phyloP scores from a whole-genome alignment of 2,329 filamentous ascomycete species.

The Incumbomyces lentus region DNA sequence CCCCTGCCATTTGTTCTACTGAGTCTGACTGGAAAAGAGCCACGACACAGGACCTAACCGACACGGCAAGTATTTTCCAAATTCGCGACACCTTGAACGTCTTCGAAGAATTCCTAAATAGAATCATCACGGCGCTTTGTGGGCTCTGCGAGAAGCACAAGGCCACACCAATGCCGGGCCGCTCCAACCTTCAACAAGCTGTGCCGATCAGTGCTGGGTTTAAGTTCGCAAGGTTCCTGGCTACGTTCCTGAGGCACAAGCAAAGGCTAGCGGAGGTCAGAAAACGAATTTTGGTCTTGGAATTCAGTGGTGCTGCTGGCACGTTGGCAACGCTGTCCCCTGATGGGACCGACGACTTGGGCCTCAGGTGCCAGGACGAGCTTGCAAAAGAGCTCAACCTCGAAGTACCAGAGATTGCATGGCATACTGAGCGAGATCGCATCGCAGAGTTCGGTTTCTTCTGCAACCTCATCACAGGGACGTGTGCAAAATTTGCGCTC shows the following conservation, averaged over 20 bases:
- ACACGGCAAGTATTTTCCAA: constrained; percentile 19
- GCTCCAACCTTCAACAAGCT: constrained; percentile 20
- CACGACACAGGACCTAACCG: constrained; percentile 20
- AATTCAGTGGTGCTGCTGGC: constrained; percentile 19
- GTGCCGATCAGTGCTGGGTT: constrained; percentile 20
- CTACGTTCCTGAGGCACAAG: constrained; percentile 17
- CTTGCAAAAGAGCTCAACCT: constrained; percentile 17
- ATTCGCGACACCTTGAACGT: constrained; percentile 18
- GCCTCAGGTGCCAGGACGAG: constrained; percentile 16
- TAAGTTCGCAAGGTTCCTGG: constrained; percentile 17
- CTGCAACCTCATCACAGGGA: constrained; percentile 16
- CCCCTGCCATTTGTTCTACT: neutral
- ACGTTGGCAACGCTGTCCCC: constrained; percentile 18
- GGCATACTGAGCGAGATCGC: constrained; percentile 19
- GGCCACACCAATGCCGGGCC: constrained; percentile 18
- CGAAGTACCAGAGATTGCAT: constrained; percentile 16
- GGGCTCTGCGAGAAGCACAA: constrained; percentile 12
- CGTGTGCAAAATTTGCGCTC: constrained; percentile 40
- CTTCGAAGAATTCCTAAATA: constrained; percentile 12
- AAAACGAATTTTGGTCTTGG: constrained; percentile 13
- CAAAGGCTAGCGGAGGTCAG: constrained; percentile 16
- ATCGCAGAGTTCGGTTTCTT: constrained; percentile 18
- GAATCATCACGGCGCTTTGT: constrained; percentile 12
- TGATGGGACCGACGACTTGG: constrained; percentile 9
- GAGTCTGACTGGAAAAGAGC: constrained; percentile 9